A percentile compares a stretch with the other conserved stretches of the same genome.
These are phyloP conservation scores for Cyphellophora europaea DNA, from an alignment of 2,329 filamentous ascomycete genomes.

Conservation along the genomic window DNA sequence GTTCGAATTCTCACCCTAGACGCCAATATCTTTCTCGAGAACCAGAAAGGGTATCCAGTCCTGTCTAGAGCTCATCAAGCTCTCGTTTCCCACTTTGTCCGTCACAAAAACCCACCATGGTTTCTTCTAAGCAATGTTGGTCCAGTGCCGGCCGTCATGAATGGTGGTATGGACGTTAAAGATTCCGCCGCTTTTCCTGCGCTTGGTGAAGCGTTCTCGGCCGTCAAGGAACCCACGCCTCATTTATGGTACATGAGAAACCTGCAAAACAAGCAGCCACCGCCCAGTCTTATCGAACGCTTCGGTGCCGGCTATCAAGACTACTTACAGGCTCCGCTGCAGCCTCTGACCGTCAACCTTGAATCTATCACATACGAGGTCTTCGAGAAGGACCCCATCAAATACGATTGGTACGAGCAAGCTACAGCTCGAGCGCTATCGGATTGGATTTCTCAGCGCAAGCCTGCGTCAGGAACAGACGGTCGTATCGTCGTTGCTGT, in stretches of 20 bases:
- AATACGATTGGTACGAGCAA: constrained; percentile 90
- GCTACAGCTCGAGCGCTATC: constrained; percentile 71
- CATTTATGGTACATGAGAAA: constrained; percentile 77
- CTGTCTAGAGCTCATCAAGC: constrained; percentile 50
- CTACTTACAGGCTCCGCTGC: constrained; percentile 88
- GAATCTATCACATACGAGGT: constrained; percentile 98
- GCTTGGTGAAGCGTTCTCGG: constrained; percentile 52
- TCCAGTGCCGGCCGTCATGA: constrained; percentile 38
- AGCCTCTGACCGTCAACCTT: constrained; percentile 90
- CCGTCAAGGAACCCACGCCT: constrained; percentile 48
- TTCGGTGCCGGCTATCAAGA: constrained; percentile 75
- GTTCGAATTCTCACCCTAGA: constrained; percentile 47
- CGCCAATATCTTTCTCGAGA: constrained; percentile 45
- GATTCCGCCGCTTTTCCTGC: constrained; percentile 51
- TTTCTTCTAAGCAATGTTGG: constrained; percentile 51
- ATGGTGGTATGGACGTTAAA: background rate
- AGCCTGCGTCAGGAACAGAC: constrained; percentile 62
- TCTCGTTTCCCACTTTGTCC: constrained; percentile 48
- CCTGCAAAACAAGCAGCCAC: constrained; percentile 71
- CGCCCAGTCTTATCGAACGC: constrained; percentile 52
- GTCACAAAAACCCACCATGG: constrained; percentile 50
- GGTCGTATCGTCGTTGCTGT: constrained; percentile 78
- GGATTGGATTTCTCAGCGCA: constrained; percentile 66
- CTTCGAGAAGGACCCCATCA: constrained; percentile 96
- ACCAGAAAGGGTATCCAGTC: constrained; percentile 49